Conservation (phyloP, 805 yeast genomes). For the Candida sithepensis region DNA sequence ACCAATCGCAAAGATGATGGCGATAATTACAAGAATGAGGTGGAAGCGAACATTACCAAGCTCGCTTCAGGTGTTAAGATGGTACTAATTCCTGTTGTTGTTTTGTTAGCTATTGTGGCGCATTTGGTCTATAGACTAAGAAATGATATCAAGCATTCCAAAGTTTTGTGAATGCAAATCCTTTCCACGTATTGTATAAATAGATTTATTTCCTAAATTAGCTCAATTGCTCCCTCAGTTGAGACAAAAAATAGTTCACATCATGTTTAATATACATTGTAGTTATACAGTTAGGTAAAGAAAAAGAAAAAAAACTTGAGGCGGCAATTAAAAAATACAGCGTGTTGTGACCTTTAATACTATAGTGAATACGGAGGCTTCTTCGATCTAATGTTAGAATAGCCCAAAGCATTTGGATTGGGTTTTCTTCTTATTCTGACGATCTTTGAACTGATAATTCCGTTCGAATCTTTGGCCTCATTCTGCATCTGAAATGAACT, state of each 20-base stretch:
- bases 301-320: not conserved
- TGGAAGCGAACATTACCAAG: constrained; percentile 17
- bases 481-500: constrained; percentile 23
- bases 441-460: constrained; percentile 33
- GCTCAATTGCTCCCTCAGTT: too few relatives aligned
- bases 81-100: constrained; percentile 35
- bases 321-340: too few relatives aligned
- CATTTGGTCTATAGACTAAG: constrained; percentile 50
- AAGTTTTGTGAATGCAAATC: constrained; percentile 38
- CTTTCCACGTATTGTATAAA: not conserved
- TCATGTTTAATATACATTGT: not conserved
- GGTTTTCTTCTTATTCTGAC: constrained; percentile 42
- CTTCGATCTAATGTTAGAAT: constrained; percentile 40
- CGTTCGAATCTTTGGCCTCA: constrained; percentile 26
- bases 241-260: not conserved
- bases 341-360: not conserved
- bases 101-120: constrained; percentile 38
- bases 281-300: too few relatives aligned
- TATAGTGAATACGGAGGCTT: constrained; percentile 40
- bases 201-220: too few relatives aligned
- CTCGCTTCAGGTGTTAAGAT: constrained; percentile 19
- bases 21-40: constrained; percentile 9
- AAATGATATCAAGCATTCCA: constrained; percentile 60
- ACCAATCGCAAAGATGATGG: constrained; percentile 1
- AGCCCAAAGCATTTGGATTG: constrained; percentile 45